Base-by-base conservation (phyloP, 2,329 filamentous ascomycete genomes). In the Neocucurbitaria cava region DNA sequence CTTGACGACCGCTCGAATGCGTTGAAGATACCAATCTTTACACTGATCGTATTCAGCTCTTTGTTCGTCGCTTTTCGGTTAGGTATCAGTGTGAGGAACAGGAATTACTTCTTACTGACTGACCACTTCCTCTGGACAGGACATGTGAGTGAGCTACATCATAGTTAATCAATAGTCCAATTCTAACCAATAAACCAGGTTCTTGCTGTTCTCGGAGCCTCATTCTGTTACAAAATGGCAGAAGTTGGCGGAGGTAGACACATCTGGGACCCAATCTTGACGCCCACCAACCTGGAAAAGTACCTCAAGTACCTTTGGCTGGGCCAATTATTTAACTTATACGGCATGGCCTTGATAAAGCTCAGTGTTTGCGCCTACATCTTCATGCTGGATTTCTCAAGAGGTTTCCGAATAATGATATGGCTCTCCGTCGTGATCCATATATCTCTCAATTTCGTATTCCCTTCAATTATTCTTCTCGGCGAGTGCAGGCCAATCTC, bases 311-410 rank as follows among this genome's bases (percentile, higher is more conserved):
- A 57, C 20, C 45, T 70, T 3, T 70, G 67, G 67, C 23, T 65
- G 8, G 58, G 59, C 11, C 65, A 70, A 23, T 15, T 70, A 1
- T 59, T 70, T 13, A 70, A 68, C 11, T 50, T 70, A 0, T 68
- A 68, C 10, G 64, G 64, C 9, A 70, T 70, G 67, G 67, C 65
- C 3, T 58, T 68, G 48, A 57, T 70, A 20, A 70, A 68, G 28
- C 49, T 68, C n/a, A 68, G 65, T 46, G 66, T 70, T 5, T 68
- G 65, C 36, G 59, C 65, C 20, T 70, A 68, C 45, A 64, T 70
- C 26, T 52, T 68, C 43, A 65, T 62, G 59, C 50, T 70, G 26
- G 63, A 70, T 17, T 70, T 70, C 21, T 66, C 67, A 1, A 58
- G 44, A 39, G 41, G 36, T 1, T 70, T 67, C 15, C 58, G 64